Conservation (phyloP, 139 green algal genomes). For the Axilococcus clingmanii region DNA sequence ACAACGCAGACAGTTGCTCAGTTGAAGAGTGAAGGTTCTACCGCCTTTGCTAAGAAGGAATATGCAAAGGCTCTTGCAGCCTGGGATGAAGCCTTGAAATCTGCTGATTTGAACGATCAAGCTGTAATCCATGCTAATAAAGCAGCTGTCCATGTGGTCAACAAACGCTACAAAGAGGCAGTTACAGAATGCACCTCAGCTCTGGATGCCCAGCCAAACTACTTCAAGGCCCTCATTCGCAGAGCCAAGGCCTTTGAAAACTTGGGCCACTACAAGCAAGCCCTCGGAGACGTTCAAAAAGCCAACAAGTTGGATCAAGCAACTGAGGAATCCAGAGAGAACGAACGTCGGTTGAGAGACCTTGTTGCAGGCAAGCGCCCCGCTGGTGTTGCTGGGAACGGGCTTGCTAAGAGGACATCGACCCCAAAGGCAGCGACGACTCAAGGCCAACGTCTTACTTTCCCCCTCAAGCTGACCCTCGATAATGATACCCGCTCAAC, state of each 20-base stretch:
- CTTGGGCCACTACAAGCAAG: constrained; percentile 65
- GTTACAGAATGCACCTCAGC: constrained; percentile 62
- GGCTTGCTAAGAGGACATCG: constrained; percentile 3
- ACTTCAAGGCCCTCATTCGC: constrained; percentile 49
- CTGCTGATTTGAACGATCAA: constrained; percentile 41
- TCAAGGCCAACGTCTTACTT: constrained; percentile 12
- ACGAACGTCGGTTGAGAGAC: constrained; percentile 61
- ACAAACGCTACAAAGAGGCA: constrained; percentile 71
- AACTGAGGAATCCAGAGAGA: constrained; percentile 39
- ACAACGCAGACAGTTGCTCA: constrained; percentile 8
- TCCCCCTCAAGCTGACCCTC: constrained; percentile 49
- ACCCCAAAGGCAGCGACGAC: constrained; percentile 5
- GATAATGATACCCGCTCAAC: constrained; percentile 63
- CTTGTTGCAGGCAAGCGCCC: constrained; percentile 42
- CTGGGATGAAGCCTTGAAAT: constrained; percentile 62
- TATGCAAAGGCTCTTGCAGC: constrained; percentile 53
- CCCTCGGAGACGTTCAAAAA: constrained; percentile 57
- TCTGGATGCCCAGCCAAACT: constrained; percentile 45
- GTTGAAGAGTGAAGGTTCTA: constrained; percentile 60
- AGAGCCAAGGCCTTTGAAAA: constrained; percentile 66
- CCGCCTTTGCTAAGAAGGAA: constrained; percentile 57
- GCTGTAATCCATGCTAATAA: constrained; percentile 68
- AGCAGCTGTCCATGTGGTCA: constrained; percentile 65
- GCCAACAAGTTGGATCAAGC: constrained; percentile 40
- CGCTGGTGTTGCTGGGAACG: constrained; percentile 11